A percentile compares a stretch with the other conserved stretches of the same genome.
phyloP scores from a whole-genome alignment of 1,284 basidiomycete genomes.

The Puccinia triticina region DNA sequence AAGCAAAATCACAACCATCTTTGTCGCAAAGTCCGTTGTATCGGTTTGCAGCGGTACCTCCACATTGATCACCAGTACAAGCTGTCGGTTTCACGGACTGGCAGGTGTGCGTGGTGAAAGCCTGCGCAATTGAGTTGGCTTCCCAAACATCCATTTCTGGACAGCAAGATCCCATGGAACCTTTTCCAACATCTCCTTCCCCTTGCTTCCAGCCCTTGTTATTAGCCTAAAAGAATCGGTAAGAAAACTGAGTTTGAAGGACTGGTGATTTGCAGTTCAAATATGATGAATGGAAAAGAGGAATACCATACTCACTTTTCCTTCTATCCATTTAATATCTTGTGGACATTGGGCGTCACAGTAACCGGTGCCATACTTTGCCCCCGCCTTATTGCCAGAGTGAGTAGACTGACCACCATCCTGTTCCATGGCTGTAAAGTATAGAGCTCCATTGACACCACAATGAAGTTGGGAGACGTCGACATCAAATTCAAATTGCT shows the following conservation, averaged over 20 bases:
- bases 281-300: neutral
- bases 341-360: slow-evolving; percentile 62
- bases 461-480: slow-evolving; percentile 24
- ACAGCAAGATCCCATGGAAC: slow-evolving; percentile 64
- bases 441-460: slow-evolving; percentile 61
- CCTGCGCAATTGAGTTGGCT: slow-evolving; percentile 18
- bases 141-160: slow-evolving; percentile 64
- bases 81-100: neutral
- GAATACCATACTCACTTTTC: slow-evolving; percentile 61
- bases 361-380: slow-evolving; percentile 55
- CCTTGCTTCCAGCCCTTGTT: slow-evolving; percentile 57
- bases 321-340: slow-evolving; percentile 67
- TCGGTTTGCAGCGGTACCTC: neutral
- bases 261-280: neutral
- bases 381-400: slow-evolving; percentile 20
- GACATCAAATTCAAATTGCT: slow-evolving; percentile 30
- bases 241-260: neutral
- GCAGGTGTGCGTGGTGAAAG: slow-evolving; percentile 25
- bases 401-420: slow-evolving; percentile 55
- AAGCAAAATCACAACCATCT: slow-evolving; percentile 40
- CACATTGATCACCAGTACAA: slow-evolving; percentile 13
- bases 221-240: slow-evolving; percentile 60
- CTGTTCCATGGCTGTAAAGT: slow-evolving; percentile 60
- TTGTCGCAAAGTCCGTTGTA: slow-evolving; percentile 33
- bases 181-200: slow-evolving; percentile 60